Evolutionary conservation across 805 yeast genomes (phyloP).

Genomic region (Saturnispora gosingensis): DNA sequence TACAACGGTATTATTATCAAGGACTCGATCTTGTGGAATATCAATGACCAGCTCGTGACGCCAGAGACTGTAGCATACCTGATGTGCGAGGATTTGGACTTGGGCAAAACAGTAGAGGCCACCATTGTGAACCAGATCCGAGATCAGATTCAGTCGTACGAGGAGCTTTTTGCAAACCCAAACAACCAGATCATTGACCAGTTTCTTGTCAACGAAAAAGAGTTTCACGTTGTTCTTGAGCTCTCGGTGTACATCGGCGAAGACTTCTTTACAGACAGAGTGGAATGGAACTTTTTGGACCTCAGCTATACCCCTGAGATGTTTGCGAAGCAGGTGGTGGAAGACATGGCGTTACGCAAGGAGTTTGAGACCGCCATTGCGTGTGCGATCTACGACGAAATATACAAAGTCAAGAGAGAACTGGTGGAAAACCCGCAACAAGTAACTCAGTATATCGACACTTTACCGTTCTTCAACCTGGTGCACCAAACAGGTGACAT

Average conservation of each 20-base stretch:
- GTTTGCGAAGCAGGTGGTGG: constrained; percentile 74
- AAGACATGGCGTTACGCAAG: constrained; percentile 72
- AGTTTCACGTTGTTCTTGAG: constrained; percentile 69
- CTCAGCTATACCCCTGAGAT: constrained; percentile 61
- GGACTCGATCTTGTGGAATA: constrained; percentile 69
- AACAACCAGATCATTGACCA: constrained; percentile 37
- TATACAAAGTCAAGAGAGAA: constrained; percentile 70
- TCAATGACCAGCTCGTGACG: constrained; percentile 52
- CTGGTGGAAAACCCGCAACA: constrained; percentile 49
- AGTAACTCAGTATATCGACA: constrained; percentile 27
- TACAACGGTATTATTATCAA: constrained; percentile 43
- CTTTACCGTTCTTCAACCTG: constrained; percentile 27
- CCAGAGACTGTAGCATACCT: constrained; percentile 70
- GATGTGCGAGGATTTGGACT: constrained; percentile 74
- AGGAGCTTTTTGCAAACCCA: constrained; percentile 51
- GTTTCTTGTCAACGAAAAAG: constrained; percentile 28
- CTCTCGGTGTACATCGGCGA: constrained; percentile 76
- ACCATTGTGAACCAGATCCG: constrained; percentile 62
- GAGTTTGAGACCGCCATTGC: constrained; percentile 90
- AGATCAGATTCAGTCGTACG: constrained; percentile 73
- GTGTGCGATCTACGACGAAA: constrained; percentile 73
- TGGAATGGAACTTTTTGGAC: constrained; percentile 80
- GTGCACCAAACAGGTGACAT: constrained; percentile 23
- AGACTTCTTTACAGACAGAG: constrained; percentile 78
- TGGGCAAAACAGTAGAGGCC: constrained; percentile 54